Conservation (phyloP, 305 asterid species). For the Plantago lanceolata region DNA sequence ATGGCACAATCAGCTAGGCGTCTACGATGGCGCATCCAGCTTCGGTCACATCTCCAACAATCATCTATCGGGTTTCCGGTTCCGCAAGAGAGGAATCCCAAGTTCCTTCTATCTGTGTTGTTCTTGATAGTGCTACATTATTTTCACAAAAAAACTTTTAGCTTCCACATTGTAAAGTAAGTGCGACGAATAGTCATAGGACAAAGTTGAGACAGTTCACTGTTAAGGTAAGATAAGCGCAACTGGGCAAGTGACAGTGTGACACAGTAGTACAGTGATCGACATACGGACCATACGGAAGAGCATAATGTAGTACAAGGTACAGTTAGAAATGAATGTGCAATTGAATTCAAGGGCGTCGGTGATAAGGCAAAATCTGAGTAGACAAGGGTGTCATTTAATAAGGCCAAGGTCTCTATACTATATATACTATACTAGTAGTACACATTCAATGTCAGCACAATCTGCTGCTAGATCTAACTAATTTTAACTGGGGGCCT, state of each 20-base stretch:
- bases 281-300: slow-evolving; percentile 53
- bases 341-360: slow-evolving; percentile 42
- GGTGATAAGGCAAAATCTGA: slow-evolving; percentile 41
- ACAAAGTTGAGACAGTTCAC: background rate
- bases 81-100: slow-evolving; percentile 60
- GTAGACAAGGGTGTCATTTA: slow-evolving; percentile 29
- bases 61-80: slow-evolving; percentile 75
- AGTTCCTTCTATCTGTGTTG: slow-evolving; percentile 47
- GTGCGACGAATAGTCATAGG: background rate
- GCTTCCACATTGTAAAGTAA: no score
- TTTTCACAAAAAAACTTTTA: background rate
- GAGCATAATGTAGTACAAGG: slow-evolving; percentile 18
- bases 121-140: slow-evolving; percentile 35
- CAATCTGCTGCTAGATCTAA: slow-evolving; percentile 33
- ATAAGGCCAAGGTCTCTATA: slow-evolving; percentile 28
- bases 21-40: slow-evolving; percentile 54
- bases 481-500: slow-evolving; percentile 12
- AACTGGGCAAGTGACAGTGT: no score
- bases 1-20: slow-evolving; percentile 62
- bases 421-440: background rate
- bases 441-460: slow-evolving; percentile 24
- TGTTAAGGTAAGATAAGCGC: background rate
- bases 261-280: no score
- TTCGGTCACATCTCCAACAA: slow-evolving; percentile 72
- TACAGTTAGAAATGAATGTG: slow-evolving; percentile 38